These are phyloP conservation scores for Gnomoniopsis smithogilvyi DNA, from an alignment of 2,329 filamentous ascomycete species.

Conservation along the genomic window DNA sequence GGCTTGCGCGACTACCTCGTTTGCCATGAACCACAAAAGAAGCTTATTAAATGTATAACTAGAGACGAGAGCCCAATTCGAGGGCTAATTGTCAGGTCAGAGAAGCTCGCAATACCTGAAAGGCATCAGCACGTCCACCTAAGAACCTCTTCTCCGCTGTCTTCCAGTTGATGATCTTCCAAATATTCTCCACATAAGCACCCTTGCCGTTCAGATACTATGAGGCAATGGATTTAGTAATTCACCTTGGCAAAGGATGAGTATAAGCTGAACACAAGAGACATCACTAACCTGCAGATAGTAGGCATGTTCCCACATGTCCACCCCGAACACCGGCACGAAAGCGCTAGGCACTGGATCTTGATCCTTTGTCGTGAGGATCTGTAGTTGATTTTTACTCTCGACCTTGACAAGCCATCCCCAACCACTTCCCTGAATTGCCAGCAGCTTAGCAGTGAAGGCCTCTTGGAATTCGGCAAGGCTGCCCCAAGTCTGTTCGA, in stretches of 20 bases:
- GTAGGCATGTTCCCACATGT: slow-evolving; percentile 95
- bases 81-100: background rate
- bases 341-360: slow-evolving; percentile 66
- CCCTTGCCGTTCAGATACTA: slow-evolving; percentile 76
- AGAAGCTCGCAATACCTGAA: slow-evolving; percentile 39
- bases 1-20: too few relatives aligned
- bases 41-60: too few relatives aligned
- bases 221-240: slow-evolving; percentile 26
- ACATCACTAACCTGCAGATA: slow-evolving; percentile 64
- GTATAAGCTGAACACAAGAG: background rate
- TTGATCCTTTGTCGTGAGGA: slow-evolving; percentile 83
- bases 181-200: slow-evolving; percentile 72
- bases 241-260: too few relatives aligned
- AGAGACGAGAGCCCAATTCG: too few relatives aligned
- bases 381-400: slow-evolving; percentile 53
- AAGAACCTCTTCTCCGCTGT: slow-evolving; percentile 61
- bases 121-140: slow-evolving; percentile 43
- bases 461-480: slow-evolving; percentile 62
- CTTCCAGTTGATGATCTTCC: slow-evolving; percentile 78
- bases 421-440: slow-evolving; percentile 83
- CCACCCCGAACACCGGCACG: slow-evolving; percentile 72
- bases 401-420: slow-evolving; percentile 75
- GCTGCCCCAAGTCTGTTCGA: slow-evolving; percentile 66
- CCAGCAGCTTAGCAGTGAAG: slow-evolving; percentile 64
- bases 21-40: too few relatives aligned